A percentile compares a stretch with the other conserved stretches of the same genome.
Conservation (phyloP, 2,329 filamentous ascomycete genomes). For the Onygenales sp. region DNA sequence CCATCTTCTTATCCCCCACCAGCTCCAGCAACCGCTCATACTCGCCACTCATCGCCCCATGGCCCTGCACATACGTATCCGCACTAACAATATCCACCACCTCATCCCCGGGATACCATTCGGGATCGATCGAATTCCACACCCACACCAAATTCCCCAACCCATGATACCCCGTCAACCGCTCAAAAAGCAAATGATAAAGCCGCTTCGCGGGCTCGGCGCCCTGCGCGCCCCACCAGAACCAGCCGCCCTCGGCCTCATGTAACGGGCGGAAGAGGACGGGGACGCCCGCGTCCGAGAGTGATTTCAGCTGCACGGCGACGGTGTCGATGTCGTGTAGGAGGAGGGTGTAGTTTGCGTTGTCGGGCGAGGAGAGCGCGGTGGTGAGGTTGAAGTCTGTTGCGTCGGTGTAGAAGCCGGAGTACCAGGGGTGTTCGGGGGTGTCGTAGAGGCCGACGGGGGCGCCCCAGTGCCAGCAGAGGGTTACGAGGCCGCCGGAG, state of each 20-base stretch:
- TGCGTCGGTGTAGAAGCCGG: constrained; percentile 42
- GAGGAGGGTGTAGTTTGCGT: constrained; percentile 50
- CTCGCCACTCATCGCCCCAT: constrained; percentile 36
- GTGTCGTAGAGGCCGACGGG: constrained; percentile 40
- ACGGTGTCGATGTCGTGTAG: constrained; percentile 50
- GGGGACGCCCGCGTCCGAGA: constrained; percentile 36
- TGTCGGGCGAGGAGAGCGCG: constrained; percentile 44
- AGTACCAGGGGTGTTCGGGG: constrained; percentile 37
- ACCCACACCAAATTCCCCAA: constrained; percentile 43
- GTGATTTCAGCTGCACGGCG: constrained; percentile 24
- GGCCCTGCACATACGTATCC: constrained; percentile 38
- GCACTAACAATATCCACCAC: constrained; percentile 40
- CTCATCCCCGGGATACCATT: constrained; percentile 41
- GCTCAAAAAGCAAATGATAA: constrained; percentile 35
- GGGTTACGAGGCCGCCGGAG: constrained; percentile 38
- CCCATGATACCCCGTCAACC: constrained; percentile 35
- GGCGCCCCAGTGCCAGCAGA: constrained; percentile 43
- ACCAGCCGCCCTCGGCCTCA: constrained; percentile 44
- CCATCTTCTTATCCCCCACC: constrained; percentile 38
- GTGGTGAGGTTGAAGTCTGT: constrained; percentile 36
- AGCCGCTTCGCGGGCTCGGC: constrained; percentile 38
- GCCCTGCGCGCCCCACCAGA: constrained; percentile 45
- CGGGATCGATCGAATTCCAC: constrained; percentile 38
- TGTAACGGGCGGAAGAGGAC: constrained; percentile 42
- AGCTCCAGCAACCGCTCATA: constrained; percentile 37